Evolutionary conservation across 148 eudicot species (phyloP), one percentile per base, ranked within the genome.

Genomic region (Rhododendron williamsianum): DNA sequence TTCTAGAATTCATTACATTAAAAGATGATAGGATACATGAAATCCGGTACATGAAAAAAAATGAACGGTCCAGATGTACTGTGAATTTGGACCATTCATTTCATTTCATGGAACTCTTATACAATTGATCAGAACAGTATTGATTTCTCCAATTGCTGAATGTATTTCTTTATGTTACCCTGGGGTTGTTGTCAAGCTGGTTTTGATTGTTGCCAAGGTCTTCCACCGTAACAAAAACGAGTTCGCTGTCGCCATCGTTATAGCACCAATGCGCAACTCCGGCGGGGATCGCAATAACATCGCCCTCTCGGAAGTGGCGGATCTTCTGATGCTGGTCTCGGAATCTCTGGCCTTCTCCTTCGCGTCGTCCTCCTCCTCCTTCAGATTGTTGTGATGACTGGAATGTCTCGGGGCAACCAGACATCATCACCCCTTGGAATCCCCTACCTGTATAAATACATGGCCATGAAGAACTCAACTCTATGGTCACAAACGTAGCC

Each of bases 371-470:
- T 74, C 80, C 18, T 15, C 77, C 78, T 74, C 78, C 83, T 81
- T 77, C 58, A 4, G 82, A 49, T 71, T 48, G 82, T 72, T 83
- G 90, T 12, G 92, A 65, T 23, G 97, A 91, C 48, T 96, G 94
- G 85, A 63, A 96, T 0, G 95, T 93, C 74, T 94, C 95, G 0
- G 95, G 91, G 80, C 99, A 95, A 4, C 99, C 99, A 4, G 98
- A 93, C 8, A 92, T 16, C 90, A 90, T 10, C 25, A 91, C 38
- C 19, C 97, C 98, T 0, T 48, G 45, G 16, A 90, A 84, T 10
- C 99, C 98, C 78, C 87, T 87, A 25, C 99, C 99, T 96, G 88
- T 41, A 88, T 1, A 0, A 4, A 58, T 33, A 54, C 3, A 45
- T 35, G 11, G 2, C 77, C 43, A 45, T 5, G 4, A 41, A 23